These are phyloP conservation scores for Tricladium varicosporioides DNA, from an alignment of 2,329 filamentous ascomycete species.

Conservation along the genomic window DNA sequence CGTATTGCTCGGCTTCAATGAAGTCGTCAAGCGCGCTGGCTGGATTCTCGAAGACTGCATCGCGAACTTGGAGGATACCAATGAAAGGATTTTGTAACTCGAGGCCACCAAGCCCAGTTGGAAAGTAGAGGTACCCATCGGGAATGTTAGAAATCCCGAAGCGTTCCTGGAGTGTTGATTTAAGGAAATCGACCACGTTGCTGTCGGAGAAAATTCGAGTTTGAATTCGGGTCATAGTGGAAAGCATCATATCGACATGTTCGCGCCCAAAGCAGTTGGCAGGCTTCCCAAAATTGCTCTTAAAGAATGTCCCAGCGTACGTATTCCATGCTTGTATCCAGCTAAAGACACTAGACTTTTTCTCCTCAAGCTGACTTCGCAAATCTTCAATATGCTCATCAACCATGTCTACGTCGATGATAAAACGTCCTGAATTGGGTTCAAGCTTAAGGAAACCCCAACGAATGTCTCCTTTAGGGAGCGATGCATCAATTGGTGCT, in stretches of 20 bases:
- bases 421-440: constrained; percentile 45
- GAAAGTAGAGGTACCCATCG: constrained; percentile 42
- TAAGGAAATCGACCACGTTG: constrained; percentile 47
- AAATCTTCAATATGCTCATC: constrained; percentile 57
- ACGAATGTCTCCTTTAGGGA: constrained; percentile 52
- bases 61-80: constrained; percentile 29
- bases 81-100: constrained; percentile 43
- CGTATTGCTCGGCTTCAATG: constrained; percentile 35
- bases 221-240: constrained; percentile 52
- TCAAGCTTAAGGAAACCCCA: constrained; percentile 60
- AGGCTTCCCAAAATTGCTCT: constrained; percentile 55
- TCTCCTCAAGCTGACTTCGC: constrained; percentile 48
- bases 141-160: constrained; percentile 44
- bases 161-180: constrained; percentile 45
- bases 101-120: constrained; percentile 40
- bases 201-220: constrained; percentile 43
- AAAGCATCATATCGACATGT: constrained; percentile 55
- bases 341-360: constrained; percentile 51
- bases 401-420: constrained; percentile 54
- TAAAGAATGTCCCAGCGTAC: constrained; percentile 55
- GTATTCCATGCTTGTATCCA: constrained; percentile 61
- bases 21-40: constrained; percentile 28
- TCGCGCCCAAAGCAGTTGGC: constrained; percentile 52
- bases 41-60: constrained; percentile 27
- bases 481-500: constrained; percentile 23